Base-by-base conservation (phyloP, 305 asterid genomes). In the Rubia balearica region DNA sequence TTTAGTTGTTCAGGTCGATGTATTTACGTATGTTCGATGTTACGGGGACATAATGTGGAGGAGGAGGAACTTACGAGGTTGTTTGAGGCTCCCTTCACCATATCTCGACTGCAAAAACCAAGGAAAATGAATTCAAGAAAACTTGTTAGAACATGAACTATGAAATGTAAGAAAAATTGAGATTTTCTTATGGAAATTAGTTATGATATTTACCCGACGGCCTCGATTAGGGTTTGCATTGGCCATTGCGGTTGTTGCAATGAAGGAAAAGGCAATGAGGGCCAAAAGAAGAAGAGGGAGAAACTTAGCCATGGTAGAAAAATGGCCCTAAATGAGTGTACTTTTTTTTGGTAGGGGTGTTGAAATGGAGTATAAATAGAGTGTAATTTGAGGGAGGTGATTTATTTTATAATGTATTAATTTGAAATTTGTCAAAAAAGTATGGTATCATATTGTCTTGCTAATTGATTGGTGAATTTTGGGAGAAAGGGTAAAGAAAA, bases 61-160 rank as follows among this genome's bases (percentile, higher is more conserved):
- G 33, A 30, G 33, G 33, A 6, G 33, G n/a, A 41, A 68, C 83
- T 73, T 73, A 80, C 83, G 77, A 22, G 60, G 8, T 9, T 48
- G 40, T 67, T 57, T 76, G 40, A 80, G 57, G 56, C 81, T 80
- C n/a, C 81, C 81, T 5, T 79, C 78, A 64, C 83, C 83, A 27
- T 76, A 73, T 51, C 22, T 63, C 41, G 78, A 56, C 81, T 79
- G 77, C 57, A 71, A 3, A 30, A 30, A 30, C 33, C 33, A 68
- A 55, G 5, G 8, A 55, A 56, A 17, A 21, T 3, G 27, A 7
- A 67, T 51, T 11, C 8, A 67, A 24, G 4, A 60, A 0, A 14
- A 49, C 11, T n/a, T 5, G 38, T 68, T 7, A 70, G 67, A 65
- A 64, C 8, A 11, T 17, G 7, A 51, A 51, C 19, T 1, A 51